These are phyloP conservation scores for Penicillium salamii DNA, from an alignment of 495 filamentous ascomycete species.

Conservation along the genomic window DNA sequence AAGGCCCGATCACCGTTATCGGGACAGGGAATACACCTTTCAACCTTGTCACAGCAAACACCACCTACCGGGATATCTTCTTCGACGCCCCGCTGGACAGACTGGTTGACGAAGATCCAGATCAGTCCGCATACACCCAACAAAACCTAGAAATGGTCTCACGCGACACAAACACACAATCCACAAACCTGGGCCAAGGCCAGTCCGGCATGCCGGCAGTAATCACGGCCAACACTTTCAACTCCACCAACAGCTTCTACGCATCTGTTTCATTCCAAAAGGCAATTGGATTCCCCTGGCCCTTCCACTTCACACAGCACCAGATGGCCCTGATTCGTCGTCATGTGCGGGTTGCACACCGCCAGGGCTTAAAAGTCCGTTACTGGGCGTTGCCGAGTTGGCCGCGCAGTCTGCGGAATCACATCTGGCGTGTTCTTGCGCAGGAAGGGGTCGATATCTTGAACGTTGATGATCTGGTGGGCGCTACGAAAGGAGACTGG, in stretches of 20 bases:
- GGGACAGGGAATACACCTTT: conserved; percentile 80
- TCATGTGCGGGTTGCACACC: conserved; percentile 68
- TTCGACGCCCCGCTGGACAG: conserved; percentile 58
- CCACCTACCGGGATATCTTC: conserved; percentile 56
- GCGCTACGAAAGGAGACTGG: conserved; percentile 49
- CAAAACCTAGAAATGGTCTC: neutral
- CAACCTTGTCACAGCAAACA: conserved; percentile 48
- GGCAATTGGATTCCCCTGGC: conserved; percentile 41
- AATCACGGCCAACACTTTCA: conserved; percentile 40
- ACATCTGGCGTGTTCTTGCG: conserved; percentile 70
- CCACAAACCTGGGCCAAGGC: conserved; percentile 30
- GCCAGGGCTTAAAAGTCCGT: conserved; percentile 64
- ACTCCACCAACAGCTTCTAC: conserved; percentile 47
- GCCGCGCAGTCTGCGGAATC: conserved; percentile 70
- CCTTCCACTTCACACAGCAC: conserved; percentile 34
- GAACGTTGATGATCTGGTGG: conserved; percentile 74
- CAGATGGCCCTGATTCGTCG: conserved; percentile 61
- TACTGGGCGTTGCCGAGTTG: conserved; percentile 81
- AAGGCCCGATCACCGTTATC: conserved; percentile 69
- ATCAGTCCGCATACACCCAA: neutral
- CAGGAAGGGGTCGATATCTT: conserved; percentile 71
- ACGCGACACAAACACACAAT: neutral
- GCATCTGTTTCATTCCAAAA: conserved; percentile 43
- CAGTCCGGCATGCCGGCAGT: conserved; percentile 34
- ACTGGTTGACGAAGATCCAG: conserved; percentile 21